A percentile compares a stretch with the other conserved stretches of the same genome.
Conservation (phyloP, 129 eudicot genomes). For the Escallonia rubra region DNA sequence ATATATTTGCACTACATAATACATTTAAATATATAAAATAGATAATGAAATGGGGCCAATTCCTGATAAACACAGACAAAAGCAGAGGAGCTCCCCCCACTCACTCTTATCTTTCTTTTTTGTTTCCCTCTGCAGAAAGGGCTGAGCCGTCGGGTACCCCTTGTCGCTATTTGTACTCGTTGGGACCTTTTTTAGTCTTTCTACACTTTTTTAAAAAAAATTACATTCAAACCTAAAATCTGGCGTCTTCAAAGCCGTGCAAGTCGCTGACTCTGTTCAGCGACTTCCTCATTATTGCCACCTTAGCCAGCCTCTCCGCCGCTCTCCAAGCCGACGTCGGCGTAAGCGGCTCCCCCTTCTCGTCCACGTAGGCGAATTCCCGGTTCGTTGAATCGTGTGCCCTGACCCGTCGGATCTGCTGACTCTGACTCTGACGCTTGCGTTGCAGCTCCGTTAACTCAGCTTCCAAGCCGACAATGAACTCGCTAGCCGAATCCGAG, state of each 20-base stretch:
- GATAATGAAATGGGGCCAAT: background rate
- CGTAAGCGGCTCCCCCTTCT: constrained; percentile 90
- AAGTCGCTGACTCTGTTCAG: constrained; percentile 88
- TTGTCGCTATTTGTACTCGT: constrained; percentile 28
- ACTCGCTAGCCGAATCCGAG: constrained; percentile 39
- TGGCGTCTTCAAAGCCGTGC: constrained; percentile 99
- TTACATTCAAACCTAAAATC: constrained; percentile 48
- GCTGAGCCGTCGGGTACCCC: constrained; percentile 52
- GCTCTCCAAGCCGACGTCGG: constrained; percentile 99
- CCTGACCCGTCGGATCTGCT: constrained; percentile 9
- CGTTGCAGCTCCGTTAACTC: constrained; percentile 50
- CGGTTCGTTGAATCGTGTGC: too few relatives aligned
- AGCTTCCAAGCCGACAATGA: constrained; percentile 43
- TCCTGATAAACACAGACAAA: constrained; percentile 1
- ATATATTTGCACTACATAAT: too few relatives aligned
- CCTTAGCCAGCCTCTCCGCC: constrained; percentile 92
- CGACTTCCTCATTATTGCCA: constrained; percentile 90
- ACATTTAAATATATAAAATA: too few relatives aligned
- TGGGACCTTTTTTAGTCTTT: constrained; percentile 22
- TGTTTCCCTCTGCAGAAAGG: constrained; percentile 42
- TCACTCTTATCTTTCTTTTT: constrained; percentile 20
- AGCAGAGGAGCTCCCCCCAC: constrained; percentile 22
- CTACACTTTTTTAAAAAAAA: background rate
- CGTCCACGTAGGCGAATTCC: constrained; percentile 36
- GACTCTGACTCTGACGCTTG: constrained; percentile 36